Base-by-base conservation (phyloP, 2,329 filamentous ascomycete species). In the Mollisiaceae sp. region DNA sequence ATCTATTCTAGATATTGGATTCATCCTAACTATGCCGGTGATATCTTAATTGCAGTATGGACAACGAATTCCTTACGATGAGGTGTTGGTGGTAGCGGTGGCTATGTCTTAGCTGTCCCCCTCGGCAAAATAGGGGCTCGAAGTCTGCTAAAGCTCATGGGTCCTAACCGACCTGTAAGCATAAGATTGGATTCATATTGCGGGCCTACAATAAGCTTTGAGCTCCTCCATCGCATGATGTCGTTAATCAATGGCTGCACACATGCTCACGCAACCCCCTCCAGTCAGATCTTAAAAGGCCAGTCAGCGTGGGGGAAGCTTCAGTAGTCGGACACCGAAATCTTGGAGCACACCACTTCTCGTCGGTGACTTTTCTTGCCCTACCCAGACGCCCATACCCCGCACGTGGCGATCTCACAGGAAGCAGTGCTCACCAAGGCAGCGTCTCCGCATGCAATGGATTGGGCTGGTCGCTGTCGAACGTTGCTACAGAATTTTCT, bases 281-380 rank as follows among this genome's bases (percentile, higher is more conserved):
- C 22, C 22, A 35, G 50, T 54, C 50, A 54, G 50, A 54, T 54
- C 50, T 54, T 54, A 54, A 54, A 54, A 20, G 50, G 50, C 50
- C 22, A 32, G 50, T 54, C 50, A 54, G 50, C 50, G 15, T 54
- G 50, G 50, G 50, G 50, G 18, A n/a, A 54, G 50, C 24, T 54
- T 54, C 50, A 54, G 24, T 27, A 18, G 32, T 54, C 50, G 50
- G 50, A 54, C 50, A 54, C 50, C 50, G 50, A 54, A 54, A 15
- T 18, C 12, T 8, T 12, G 24, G 4, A 27, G 12, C 11, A 27
- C 50, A 54, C 50, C 50, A 50, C 20, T 6, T 43, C 20, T 24
- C 45, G 45, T 50, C 45, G 45, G 45, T 50, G 45, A 50, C 45
- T 50, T 50, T 50, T 50, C 45, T 20, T 11, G 45, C 9, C 9